phyloP scores from a whole-genome alignment of 1,284 basidiomycete species.

The Tranzscheliella williamsii region DNA sequence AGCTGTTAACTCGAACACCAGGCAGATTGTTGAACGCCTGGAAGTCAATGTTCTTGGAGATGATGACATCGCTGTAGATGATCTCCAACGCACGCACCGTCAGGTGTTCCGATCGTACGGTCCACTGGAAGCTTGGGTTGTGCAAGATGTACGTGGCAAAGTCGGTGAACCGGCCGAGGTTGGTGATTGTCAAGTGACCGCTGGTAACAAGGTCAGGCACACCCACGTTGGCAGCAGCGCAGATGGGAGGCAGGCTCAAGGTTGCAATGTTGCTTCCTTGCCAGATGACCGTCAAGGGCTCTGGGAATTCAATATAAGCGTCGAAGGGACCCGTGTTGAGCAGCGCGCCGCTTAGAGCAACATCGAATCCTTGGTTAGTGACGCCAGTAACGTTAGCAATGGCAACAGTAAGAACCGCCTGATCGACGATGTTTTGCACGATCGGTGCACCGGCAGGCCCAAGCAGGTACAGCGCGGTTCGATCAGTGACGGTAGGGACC shows the following conservation, averaged over 20 bases:
- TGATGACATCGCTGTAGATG: slow-evolving; percentile 70
- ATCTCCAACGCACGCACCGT: slow-evolving; percentile 72
- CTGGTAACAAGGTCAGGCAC: slow-evolving; percentile 69
- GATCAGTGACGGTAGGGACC: slow-evolving; percentile 71
- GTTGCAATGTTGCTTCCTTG: slow-evolving; percentile 71
- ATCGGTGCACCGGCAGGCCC: slow-evolving; percentile 68
- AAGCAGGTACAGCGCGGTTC: slow-evolving; percentile 71
- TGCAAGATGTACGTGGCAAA: slow-evolving; percentile 73
- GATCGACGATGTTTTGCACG: slow-evolving; percentile 71
- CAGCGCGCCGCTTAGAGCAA: slow-evolving; percentile 61
- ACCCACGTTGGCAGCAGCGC: slow-evolving; percentile 71
- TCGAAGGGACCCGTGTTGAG: slow-evolving; percentile 63
- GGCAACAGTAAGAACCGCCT: slow-evolving; percentile 67
- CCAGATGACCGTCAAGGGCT: slow-evolving; percentile 68
- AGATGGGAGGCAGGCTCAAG: slow-evolving; percentile 72
- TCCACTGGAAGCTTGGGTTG: slow-evolving; percentile 73
- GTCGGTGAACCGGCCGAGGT: slow-evolving; percentile 66
- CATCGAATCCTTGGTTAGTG: slow-evolving; percentile 45
- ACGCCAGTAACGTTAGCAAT: slow-evolving; percentile 71
- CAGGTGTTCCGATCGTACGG: slow-evolving; percentile 69
- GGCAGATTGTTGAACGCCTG: slow-evolving; percentile 74
- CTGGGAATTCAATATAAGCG: slow-evolving; percentile 63
- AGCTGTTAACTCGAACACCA: slow-evolving; percentile 69
- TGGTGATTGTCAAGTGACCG: slow-evolving; percentile 57
- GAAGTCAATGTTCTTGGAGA: slow-evolving; percentile 71